These are phyloP conservation scores for Cercospora zeae-maydis DNA, from an alignment of 2,329 filamentous ascomycete species.

Conservation along the genomic window DNA sequence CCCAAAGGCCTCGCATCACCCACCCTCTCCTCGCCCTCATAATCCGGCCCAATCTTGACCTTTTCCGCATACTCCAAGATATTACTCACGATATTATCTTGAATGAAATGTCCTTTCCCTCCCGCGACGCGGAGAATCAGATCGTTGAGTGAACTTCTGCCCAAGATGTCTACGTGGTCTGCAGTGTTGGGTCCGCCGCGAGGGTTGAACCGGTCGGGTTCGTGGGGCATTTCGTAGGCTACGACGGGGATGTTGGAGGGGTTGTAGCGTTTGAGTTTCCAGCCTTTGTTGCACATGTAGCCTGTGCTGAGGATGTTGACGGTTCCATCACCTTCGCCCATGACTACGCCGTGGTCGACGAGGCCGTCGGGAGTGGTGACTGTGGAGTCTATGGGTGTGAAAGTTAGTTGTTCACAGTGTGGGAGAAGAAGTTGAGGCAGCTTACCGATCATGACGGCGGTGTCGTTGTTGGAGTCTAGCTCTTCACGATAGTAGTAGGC, in stretches of 20 bases:
- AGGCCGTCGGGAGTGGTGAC: constrained; percentile 59
- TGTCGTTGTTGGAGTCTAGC: constrained; percentile 54
- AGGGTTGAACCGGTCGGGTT: constrained; percentile 87
- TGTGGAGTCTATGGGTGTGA: constrained; percentile 55
- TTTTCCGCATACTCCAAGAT: constrained; percentile 79
- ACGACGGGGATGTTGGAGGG: constrained; percentile 77
- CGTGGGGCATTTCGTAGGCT: constrained; percentile 93
- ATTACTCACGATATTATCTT: constrained; percentile 72
- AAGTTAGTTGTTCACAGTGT: not conserved
- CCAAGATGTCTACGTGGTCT: constrained; percentile 95
- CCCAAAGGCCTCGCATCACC: constrained; percentile 1
- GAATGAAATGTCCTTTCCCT: constrained; percentile 74
- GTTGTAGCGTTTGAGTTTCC: constrained; percentile 91
- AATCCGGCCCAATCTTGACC: constrained; percentile 46
- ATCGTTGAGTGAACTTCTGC: constrained; percentile 84
- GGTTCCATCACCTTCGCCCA: constrained; percentile 94
- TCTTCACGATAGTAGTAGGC: constrained; percentile 86
- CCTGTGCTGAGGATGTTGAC: constrained; percentile 88
- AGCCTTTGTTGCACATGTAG: constrained; percentile 96
- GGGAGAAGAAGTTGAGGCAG: not conserved
- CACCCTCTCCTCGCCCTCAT: constrained; percentile 17
- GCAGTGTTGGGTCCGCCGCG: constrained; percentile 67
- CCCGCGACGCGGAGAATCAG: constrained; percentile 81
- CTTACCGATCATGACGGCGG: constrained; percentile 50
- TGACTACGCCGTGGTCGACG: constrained; percentile 82